Percentiles rank a stretch among this genome's conserved stretches.
These are phyloP conservation scores for Zancudomyces culisetae DNA, from an alignment of 371 early-diverging fungal species.

Conservation along the genomic window DNA sequence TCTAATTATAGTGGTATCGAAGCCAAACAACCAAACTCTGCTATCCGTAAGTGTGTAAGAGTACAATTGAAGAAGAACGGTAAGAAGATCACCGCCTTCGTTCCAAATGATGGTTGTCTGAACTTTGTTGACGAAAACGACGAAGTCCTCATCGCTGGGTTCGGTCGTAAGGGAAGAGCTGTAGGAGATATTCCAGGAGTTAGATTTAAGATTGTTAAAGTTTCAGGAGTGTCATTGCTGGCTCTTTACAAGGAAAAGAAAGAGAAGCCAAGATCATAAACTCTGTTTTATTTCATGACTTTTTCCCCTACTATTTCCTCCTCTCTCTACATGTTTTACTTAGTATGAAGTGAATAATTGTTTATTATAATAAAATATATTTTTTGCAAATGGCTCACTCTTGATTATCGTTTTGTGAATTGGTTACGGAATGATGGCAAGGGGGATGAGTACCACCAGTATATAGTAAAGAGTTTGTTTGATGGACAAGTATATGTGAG, in stretches of 20 bases:
- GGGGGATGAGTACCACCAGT: too few species aligned
- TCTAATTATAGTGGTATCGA: conserved; percentile 97
- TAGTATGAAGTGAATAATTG: not conserved
- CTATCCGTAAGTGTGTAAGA: conserved; percentile 99
- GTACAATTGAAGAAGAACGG: conserved; percentile 99
- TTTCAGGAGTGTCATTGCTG: conserved; percentile 97
- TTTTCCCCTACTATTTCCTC: not conserved
- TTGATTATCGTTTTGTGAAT: too few species aligned
- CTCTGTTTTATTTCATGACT: conserved; percentile 1
- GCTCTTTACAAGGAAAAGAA: conserved; percentile 99
- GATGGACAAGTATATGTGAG: too few species aligned
- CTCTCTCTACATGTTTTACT: not conserved
- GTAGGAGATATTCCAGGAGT: conserved; percentile 99
- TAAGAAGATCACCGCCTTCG: conserved; percentile 99
- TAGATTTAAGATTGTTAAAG: conserved; percentile 99
- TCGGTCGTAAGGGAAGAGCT: conserved; percentile 84
- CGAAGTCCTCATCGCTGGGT: conserved; percentile 90
- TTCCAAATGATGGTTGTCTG: conserved; percentile 99
- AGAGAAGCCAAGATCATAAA: conserved; percentile 95
- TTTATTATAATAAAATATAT: too few species aligned
- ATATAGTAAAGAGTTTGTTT: too few species aligned
- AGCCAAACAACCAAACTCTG: conserved; percentile 99
- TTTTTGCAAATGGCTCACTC: too few species aligned
- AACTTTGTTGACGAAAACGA: conserved; percentile 97
- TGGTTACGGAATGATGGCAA: too few species aligned